phyloP scores from a whole-genome alignment of 2,329 filamentous ascomycete species.

The Phoma sp. region DNA sequence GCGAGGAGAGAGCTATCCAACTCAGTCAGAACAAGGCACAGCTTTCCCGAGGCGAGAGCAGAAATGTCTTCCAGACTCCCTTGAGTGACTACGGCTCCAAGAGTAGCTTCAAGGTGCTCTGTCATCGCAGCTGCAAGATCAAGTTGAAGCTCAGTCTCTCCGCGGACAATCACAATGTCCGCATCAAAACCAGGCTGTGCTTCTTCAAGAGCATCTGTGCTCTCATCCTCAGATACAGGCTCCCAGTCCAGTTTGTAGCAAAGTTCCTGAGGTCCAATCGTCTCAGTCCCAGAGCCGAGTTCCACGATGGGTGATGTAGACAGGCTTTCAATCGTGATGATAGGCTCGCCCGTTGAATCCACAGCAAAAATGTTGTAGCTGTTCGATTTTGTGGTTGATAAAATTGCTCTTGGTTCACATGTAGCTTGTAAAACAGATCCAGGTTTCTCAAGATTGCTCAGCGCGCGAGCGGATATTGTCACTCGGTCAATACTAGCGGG shows the following conservation, averaged over 20 bases:
- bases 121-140: slow-evolving; percentile 14
- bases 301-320: slow-evolving; percentile 29
- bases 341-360: slow-evolving; percentile 16
- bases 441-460: neutral
- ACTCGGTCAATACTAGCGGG: slow-evolving; percentile 33
- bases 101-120: neutral
- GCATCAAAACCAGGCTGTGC: slow-evolving; percentile 3
- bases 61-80: slow-evolving; percentile 1
- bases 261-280: slow-evolving; percentile 24
- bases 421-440: slow-evolving; percentile 21
- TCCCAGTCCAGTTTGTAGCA: slow-evolving; percentile 40
- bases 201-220: neutral
- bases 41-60: slow-evolving; percentile 15
- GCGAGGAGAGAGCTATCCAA: slow-evolving; percentile 13
- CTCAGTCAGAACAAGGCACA: slow-evolving; percentile 21
- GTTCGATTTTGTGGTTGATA: slow-evolving; percentile 23
- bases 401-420: slow-evolving; percentile 14
- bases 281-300: neutral
- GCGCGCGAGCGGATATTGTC: slow-evolving; percentile 24
- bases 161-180: slow-evolving; percentile 23
- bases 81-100: neutral
- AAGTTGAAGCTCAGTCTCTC: slow-evolving; percentile 15
- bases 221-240: neutral
- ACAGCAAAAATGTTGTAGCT: slow-evolving; percentile 33
- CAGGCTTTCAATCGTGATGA: slow-evolving; percentile 32